Base-by-base conservation (phyloP, 495 filamentous ascomycete species). In the Hypomontagnella monticulosa region DNA sequence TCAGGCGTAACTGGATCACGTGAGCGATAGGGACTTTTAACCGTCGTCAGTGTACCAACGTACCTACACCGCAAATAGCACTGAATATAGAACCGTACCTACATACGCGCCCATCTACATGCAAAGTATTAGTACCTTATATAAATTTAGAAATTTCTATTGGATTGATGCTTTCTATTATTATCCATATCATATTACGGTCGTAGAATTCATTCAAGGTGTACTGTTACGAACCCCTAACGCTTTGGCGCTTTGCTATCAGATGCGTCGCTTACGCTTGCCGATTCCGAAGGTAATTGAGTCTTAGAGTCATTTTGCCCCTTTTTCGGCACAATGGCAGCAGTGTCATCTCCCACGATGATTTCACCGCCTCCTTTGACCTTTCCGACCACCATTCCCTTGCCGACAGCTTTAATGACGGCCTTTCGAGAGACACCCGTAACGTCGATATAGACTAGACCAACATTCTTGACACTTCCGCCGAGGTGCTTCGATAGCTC, bases 381-480 rank as follows among this genome's bases (percentile, higher is more conserved):
- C 46, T 86, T 87, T 12, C 95, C 95, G 14, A 99, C 90, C 0
- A 98, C 91, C 94, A 97, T 97, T n/a, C 96, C 95, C 79, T 96
- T 97, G 16, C 96, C 95, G 4, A 99, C 95, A 56, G 84, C 82
- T 80, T 96, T 99, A 62, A 99, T 85, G 49, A 99, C 84, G 0
- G 96, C 96, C 61, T 89, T 83, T 10, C 95, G 82, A 47, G 89
- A 93, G 4, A 99, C 96, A 4, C 95, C 95, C 0, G 92, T 88
- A 5, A 93, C 96, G 71, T 99, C 95, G 38, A 99, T 94, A 71
- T 99, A 99, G n/a, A 99, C 95, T 36, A 99, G 80, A 3, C 93
- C 94, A 40, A 98, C 96, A 68, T 98, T 98, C 80, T 91, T 96
- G 66, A 97, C 88, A 4, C 93, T 93, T 2, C 93, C 90, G 0